Evolutionary conservation across 1,139 yeast genomes (phyloP), one percentile per base, ranked within the genome.

Genomic region (Chernovozyma sophiae-reginae): DNA sequence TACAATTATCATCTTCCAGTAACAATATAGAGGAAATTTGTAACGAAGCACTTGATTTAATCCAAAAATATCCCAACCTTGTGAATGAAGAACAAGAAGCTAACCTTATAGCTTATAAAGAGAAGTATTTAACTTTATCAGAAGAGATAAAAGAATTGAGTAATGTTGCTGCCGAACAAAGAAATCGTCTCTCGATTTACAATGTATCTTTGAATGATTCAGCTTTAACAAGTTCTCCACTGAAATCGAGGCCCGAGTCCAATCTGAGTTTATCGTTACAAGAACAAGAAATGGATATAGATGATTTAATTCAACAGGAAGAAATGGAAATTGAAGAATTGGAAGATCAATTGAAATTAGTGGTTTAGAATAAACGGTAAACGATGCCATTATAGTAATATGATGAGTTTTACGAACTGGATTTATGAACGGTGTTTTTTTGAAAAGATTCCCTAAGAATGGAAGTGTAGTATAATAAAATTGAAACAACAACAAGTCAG

Each of bases 281-380:
- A 29, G 54, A 47, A 31, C 49, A 45, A 18, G 43, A 42, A 23
- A 33, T 54, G 12, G 63, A 61, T 39, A 44, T 67, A 6, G 72
- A 64, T 35, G 63, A 58, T 32, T 49, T 52, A 30, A 62, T 68
- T 8, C 43, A 45, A 30, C 45, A 45, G 19, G 74, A 67, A 44
- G 70, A 68, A 46, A 48, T 48, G 28, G 69, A 60, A 39, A 65
- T 68, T 11, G 46, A 42, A 25, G 51, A 46, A 18, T 51, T 68
- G 29, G 72, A 69, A 30, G 37, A 16, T 19, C 23, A 30, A 13
- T 11, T 17, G n/a, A 30, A 30, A 6, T 26, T 26, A 11, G 29
- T 26, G 12, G 29, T 26, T 7, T 26, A 16, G 18, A 26, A 12
- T 16, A 26, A 16, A 12, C 12, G 6, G 23, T 20, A 20, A 7